Base-by-base conservation (phyloP, 495 filamentous ascomycete species). In the Aspergillus haitiensis region DNA sequence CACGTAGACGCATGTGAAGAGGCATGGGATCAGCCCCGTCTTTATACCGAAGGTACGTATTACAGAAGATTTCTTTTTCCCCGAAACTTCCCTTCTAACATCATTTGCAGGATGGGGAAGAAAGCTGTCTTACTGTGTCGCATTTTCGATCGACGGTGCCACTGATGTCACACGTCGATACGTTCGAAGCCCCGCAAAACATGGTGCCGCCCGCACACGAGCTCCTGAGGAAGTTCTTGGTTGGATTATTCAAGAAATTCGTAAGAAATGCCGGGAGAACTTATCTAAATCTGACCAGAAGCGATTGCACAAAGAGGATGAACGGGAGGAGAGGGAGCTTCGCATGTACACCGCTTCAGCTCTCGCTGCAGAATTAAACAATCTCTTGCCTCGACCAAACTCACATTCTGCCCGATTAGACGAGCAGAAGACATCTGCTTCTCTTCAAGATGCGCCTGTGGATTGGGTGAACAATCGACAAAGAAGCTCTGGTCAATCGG, bases 121-220 rank as follows among this genome's bases (percentile, higher is more conserved):
- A 72, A 93, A 95, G 75, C 87, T 98, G 76, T 89, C 91, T 0
- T 99, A 99, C 75, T 97, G 92, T 76, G 86, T 99, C 59, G 94
- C 94, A 40, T 99, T 99, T 72, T 95, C 91, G 39, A 90, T 89
- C 61, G 94, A 99, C 63, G 94, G 94, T 42, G 93, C 91, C 34
- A 93, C 89, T 56, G 94, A 99, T 71, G 94, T 99, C 31, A 99
- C 94, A 11, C 86, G 93, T 13, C 89, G 94, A 61, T 99, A 99
- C 66, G 91, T 97, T 34, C 92, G 93, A 61, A 93, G 89, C 73
- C 77, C 81, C n/a, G 72, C 80, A 31, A 86, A 86, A 62, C 82
- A 92, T 65, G 87, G 88, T n/a, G 73, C 82, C 11, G 83, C 88
- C 36, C 87, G 94, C 56, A 88, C 74, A 60, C 81, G 84, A 47